These are phyloP conservation scores for Acephala macrosclerotiorum DNA, from an alignment of 2,329 filamentous ascomycete genomes.

Conservation along the genomic window DNA sequence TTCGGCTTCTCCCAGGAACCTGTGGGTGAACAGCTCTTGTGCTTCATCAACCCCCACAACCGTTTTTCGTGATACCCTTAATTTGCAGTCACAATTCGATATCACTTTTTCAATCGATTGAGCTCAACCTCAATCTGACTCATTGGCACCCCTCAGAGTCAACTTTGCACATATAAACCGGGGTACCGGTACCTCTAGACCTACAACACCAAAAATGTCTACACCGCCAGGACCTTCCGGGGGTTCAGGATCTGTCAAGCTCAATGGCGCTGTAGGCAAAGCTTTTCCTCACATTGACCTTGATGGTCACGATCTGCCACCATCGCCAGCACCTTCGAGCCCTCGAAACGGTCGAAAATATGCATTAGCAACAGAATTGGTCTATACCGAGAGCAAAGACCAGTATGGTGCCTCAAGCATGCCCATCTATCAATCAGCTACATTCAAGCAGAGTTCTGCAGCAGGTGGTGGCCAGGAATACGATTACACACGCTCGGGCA, in stretches of 20 bases:
- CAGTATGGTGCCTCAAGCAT: constrained; percentile 97
- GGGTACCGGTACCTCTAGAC: constrained; percentile 5
- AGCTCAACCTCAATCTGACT: constrained; percentile 27
- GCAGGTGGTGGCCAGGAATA: constrained; percentile 85
- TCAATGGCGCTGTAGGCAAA: constrained; percentile 39
- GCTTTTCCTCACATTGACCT: constrained; percentile 67
- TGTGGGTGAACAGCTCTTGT: constrained; percentile 10
- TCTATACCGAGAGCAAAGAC: constrained; percentile 94
- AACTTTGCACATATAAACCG: constrained; percentile 9
- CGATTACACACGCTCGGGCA: constrained; percentile 97
- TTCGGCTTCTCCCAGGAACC: background rate
- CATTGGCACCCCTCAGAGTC: background rate
- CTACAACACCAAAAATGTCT: constrained; percentile 39
- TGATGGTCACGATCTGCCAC: constrained; percentile 85
- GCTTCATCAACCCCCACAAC: background rate
- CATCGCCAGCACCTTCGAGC: constrained; percentile 91
- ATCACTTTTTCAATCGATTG: constrained; percentile 22
- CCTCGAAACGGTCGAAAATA: constrained; percentile 88
- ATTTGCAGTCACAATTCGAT: background rate
- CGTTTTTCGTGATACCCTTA: background rate
- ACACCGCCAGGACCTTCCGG: constrained; percentile 42
- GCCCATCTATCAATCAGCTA: constrained; percentile 98
- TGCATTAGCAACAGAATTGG: constrained; percentile 92
- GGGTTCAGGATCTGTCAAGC: constrained; percentile 29
- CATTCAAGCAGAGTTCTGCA: constrained; percentile 87